phyloP scores from a whole-genome alignment of 257 asterid genomes.

The Apocynum venetum region DNA sequence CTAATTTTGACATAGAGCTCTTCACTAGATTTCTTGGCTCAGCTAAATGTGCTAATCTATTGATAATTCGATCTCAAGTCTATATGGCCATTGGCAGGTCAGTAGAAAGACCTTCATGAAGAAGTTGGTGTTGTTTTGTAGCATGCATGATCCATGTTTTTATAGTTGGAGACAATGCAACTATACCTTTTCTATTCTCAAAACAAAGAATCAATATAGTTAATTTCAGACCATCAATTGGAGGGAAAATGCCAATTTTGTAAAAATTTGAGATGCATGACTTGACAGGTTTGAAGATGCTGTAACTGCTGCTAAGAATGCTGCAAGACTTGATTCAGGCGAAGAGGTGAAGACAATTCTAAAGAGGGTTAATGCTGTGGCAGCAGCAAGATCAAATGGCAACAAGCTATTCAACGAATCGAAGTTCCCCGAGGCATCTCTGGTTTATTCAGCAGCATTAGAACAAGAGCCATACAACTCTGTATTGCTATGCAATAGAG shows the following conservation, averaged over 20 bases:
- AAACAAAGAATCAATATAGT: neutral
- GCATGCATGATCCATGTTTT: neutral
- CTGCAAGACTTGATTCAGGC: conserved; percentile 37
- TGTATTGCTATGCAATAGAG: conserved; percentile 53
- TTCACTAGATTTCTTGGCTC: conserved; percentile 36
- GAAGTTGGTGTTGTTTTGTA: neutral
- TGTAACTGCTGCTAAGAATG: conserved; percentile 31
- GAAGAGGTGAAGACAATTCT: conserved; percentile 21
- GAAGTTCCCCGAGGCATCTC: conserved; percentile 42
- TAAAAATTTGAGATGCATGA: neutral
- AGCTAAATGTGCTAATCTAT: conserved; percentile 28
- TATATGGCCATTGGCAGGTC: conserved; percentile 56
- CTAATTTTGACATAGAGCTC: conserved; percentile 25
- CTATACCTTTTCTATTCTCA: neutral
- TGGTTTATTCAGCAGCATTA: conserved; percentile 44
- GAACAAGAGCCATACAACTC: conserved; percentile 51
- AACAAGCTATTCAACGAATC: conserved; percentile 43
- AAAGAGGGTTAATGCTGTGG: conserved; percentile 30
- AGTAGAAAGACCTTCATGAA: neutral
- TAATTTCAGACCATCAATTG: no score
- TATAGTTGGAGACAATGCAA: neutral
- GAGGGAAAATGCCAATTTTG: neutral
- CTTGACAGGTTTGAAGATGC: conserved; percentile 64
- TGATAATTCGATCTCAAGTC: conserved; percentile 39
- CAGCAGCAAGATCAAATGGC: conserved; percentile 40